These are phyloP conservation scores for Capsicum chinense DNA, from an alignment of 257 asterid species.

Conservation along the genomic window DNA sequence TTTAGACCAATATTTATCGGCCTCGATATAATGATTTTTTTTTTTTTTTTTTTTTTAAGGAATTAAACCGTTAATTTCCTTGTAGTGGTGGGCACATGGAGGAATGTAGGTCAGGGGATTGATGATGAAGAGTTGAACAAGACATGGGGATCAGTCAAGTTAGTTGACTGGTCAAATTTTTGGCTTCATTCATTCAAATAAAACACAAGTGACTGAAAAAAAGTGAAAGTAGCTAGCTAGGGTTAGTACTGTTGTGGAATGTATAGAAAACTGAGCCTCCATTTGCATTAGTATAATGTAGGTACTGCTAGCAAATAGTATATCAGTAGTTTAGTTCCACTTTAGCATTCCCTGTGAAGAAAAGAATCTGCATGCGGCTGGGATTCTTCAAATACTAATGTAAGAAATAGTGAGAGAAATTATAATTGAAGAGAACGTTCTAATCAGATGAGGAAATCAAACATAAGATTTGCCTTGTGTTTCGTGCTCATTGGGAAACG, in stretches of 20 bases:
- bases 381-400: not conserved
- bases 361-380: slow-evolving; percentile 48
- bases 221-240: not conserved
- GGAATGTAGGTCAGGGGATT: not conserved
- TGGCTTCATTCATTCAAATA: slow-evolving; percentile 20
- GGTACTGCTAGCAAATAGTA: too few relatives aligned
- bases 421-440: slow-evolving; percentile 9
- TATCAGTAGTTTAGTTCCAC: not conserved
- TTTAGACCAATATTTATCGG: not conserved
- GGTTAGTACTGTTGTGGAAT: not conserved
- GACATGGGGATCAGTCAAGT: slow-evolving; percentile 23
- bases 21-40: not conserved
- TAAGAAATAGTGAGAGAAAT: not conserved
- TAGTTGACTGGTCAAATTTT: slow-evolving; percentile 25
- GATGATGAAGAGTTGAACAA: slow-evolving; percentile 7
- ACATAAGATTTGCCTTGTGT: slow-evolving; percentile 29
- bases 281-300: not conserved
- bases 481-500: slow-evolving; percentile 20
- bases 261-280: slow-evolving; percentile 11
- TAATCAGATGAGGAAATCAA: slow-evolving; percentile 23
- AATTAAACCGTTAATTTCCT: not conserved
- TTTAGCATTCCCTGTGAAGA: slow-evolving; percentile 37
- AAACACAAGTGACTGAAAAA: slow-evolving; percentile 20
- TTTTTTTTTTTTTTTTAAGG: not conserved
- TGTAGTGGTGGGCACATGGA: slow-evolving; percentile 26